Conservation (phyloP, 176 grass and related monocot species). For the bread wheat (Triticum aestivum) region DNA sequence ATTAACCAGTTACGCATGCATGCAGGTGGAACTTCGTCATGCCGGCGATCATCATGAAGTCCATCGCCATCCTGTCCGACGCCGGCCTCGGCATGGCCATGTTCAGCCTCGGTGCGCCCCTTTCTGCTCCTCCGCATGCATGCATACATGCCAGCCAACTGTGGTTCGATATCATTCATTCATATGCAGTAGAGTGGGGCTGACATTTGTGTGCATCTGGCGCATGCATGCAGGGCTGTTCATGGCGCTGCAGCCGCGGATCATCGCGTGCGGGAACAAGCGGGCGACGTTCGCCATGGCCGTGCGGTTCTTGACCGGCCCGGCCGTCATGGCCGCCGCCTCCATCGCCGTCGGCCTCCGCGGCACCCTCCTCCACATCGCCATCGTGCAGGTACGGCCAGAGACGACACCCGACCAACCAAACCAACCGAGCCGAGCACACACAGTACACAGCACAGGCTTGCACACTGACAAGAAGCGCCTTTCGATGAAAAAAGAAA, state of each 20-base stretch:
- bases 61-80: conserved; percentile 96
- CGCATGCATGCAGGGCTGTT: conserved; percentile 60
- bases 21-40: conserved; percentile 82
- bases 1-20: neutral
- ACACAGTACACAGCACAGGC: neutral
- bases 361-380: conserved; percentile 84
- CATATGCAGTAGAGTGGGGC: neutral
- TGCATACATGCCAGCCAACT: neutral
- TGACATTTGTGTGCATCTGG: neutral
- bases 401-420: neutral
- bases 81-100: conserved; percentile 99
- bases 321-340: conserved; percentile 84
- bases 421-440: neutral
- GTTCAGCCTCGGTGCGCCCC: conserved; percentile 89
- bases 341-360: conserved; percentile 92
- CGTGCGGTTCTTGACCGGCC: conserved; percentile 87
- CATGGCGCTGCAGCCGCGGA: conserved; percentile 98
- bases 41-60: conserved; percentile 83
- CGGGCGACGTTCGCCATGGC: conserved; percentile 84
- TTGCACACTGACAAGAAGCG: conserved; percentile 36
- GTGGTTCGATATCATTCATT: neutral
- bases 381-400: conserved; percentile 80
- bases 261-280: conserved; percentile 96
- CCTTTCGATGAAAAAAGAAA: conserved; percentile 22
- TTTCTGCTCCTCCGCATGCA: neutral